Evolutionary conservation across 176 grass and related monocot genomes (phyloP).

Genomic region (Olyra latifolia): DNA sequence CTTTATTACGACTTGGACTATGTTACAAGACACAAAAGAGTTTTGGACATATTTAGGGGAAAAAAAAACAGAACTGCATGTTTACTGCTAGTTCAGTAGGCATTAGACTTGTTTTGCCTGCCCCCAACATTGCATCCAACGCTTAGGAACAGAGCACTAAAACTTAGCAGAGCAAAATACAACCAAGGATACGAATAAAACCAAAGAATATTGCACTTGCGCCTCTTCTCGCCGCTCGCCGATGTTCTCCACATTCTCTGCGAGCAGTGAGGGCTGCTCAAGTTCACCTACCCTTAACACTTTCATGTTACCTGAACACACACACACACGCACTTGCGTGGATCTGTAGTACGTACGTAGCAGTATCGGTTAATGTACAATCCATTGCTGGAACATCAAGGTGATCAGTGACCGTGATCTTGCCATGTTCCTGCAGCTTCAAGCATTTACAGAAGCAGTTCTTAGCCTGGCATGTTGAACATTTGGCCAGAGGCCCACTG

Average conservation of each 20-base stretch:
- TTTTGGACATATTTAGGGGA: background rate
- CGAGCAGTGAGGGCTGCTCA: constrained; percentile 46
- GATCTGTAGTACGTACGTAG: background rate
- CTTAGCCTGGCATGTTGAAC: constrained; percentile 30
- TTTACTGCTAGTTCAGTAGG: background rate
- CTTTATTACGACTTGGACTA: constrained; percentile 26
- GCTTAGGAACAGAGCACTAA: background rate
- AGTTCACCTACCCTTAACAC: constrained; percentile 37
- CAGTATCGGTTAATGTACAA: constrained; percentile 39
- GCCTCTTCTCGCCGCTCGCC: constrained; percentile 44
- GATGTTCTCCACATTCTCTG: constrained; percentile 19
- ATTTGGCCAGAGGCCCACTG: constrained; percentile 18
- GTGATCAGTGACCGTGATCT: background rate
- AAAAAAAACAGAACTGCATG: constrained; percentile 2
- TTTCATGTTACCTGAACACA: constrained; percentile 8
- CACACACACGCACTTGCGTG: background rate
- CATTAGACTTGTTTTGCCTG: background rate
- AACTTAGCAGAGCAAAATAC: background rate
- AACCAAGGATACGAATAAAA: constrained; percentile 55
- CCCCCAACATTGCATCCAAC: constrained; percentile 30
- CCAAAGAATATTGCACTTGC: constrained; percentile 53
- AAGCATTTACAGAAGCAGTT: background rate
- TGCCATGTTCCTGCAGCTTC: background rate
- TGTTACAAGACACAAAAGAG: constrained; percentile 40
- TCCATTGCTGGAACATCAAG: background rate